Conservation (phyloP, 768 basidiomycete species). For the Kwoniella botswanensis region DNA sequence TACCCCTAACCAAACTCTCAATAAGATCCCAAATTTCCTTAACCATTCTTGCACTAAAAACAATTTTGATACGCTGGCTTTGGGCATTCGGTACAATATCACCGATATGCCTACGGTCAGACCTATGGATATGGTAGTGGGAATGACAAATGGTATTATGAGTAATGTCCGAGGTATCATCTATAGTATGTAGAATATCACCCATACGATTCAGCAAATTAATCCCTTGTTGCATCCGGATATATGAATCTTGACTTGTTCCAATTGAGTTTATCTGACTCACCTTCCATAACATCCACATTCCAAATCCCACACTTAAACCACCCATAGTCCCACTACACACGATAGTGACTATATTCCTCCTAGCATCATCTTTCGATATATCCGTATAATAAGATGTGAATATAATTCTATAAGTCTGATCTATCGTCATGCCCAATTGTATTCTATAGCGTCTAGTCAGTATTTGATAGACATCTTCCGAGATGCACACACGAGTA, state of each 20-base stretch:
- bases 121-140: not conserved
- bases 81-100: not conserved
- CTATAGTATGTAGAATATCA: not conserved
- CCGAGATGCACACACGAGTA: not conserved
- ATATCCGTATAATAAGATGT: not conserved
- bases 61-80: conserved; percentile 1
- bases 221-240: no score
- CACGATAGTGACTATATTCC: conserved; percentile 1
- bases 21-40: not conserved
- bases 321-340: not conserved
- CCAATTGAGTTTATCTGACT: not conserved
- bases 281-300: conserved; percentile 7
- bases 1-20: conserved; percentile 3
- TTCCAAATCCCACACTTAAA: not conserved
- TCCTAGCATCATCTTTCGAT: not conserved
- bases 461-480: not conserved
- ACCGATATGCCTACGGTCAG: not conserved
- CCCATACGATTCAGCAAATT: not conserved
- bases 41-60: conserved; percentile 5
- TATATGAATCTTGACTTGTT: no score
- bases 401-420: conserved; percentile 6
- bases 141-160: not conserved
- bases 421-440: conserved; percentile 9
- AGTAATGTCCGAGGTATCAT: not conserved
- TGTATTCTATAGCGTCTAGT: not conserved